phyloP scores from a whole-genome alignment of 768 basidiomycete species.

The Lentinus tigrinus region DNA sequence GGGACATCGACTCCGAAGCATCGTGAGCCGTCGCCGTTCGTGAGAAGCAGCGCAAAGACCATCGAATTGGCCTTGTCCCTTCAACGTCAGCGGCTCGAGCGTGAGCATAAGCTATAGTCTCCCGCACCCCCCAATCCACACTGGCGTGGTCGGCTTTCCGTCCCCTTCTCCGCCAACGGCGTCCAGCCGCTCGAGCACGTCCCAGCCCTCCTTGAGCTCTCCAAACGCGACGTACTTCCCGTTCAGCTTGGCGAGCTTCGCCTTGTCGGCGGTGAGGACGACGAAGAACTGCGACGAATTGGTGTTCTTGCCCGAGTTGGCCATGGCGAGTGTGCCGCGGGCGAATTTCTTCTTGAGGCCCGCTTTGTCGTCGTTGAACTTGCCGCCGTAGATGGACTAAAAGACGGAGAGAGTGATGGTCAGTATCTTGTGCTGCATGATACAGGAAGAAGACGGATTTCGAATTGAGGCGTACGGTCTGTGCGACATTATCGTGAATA shows the following conservation, averaged over 20 bases:
- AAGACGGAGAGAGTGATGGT: neutral
- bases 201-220: conserved; percentile 32
- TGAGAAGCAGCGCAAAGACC: too few species aligned
- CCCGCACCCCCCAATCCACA: conserved; percentile 47
- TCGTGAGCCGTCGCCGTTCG: too few species aligned
- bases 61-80: too few species aligned
- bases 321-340: conserved; percentile 51
- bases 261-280: conserved; percentile 42
- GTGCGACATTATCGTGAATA: too few species aligned
- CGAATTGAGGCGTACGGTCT: too few species aligned
- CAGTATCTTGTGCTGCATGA: neutral
- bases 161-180: conserved; percentile 33
- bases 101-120: neutral
- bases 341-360: conserved; percentile 42
- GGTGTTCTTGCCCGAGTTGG: conserved; percentile 48
- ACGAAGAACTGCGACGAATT: conserved; percentile 53
- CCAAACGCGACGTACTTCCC: conserved; percentile 51
- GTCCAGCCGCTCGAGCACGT: conserved; percentile 35
- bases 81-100: too few species aligned
- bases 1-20: too few species aligned
- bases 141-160: conserved; percentile 34
- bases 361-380: conserved; percentile 52
- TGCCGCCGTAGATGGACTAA: conserved; percentile 46
- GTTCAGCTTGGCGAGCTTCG: conserved; percentile 43
- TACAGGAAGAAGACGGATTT: neutral